Evolutionary conservation across 441 rosid genomes (phyloP), one percentile per base, ranked within the genome.

Genomic region (Jatropha podagrica): DNA sequence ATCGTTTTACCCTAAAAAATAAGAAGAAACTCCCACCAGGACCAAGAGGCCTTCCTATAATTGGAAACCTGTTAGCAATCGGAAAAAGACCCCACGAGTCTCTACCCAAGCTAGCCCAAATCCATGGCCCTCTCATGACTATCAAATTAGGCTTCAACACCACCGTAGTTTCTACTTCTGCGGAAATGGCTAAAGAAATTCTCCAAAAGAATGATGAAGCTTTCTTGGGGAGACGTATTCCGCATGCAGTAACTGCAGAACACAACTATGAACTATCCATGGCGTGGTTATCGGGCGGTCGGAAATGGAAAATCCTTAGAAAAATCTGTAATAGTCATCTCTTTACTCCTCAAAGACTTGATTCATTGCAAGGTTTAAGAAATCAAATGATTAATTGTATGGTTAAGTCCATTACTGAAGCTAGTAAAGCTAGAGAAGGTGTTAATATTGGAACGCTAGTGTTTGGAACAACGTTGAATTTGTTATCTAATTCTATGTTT

Each of bases 11-110:
- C 48, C 68, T 13, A 38, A 32, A 32, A 14, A 37, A 17, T 3
- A 64, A 18, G 12, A 38, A 64, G 17, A 64, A 40, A 32, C 68
- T 38, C 68, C 68, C 68, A 64, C 48, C 68, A 40, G 68, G 68
- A 64, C 48, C 68, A 6, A 64, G 23, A 40, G 46, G 68, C 46
- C 68, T 64, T 40, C 68, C 68, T 44, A 64, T 15, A 8, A 3
- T 38, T 4, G 48, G 68, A 40, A 40, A 37, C 68, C 48, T 64
- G 23, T 4, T 64, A 38, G 48, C 20, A 17, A 15, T 64, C 14
- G 48, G 68, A 37, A 4, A 17, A 9, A 38, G 68, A 10, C 68
- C 68, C 48, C 68, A 38, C 7, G 48, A 64, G 15, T 64, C 68
- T 11, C 9, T 64, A 13, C 2, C 68, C 23, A 8, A 64, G 46